These are phyloP conservation scores for Rhizophagus prolifer DNA, from an alignment of 192 early-diverging fungal genomes.

Conservation along the genomic window DNA sequence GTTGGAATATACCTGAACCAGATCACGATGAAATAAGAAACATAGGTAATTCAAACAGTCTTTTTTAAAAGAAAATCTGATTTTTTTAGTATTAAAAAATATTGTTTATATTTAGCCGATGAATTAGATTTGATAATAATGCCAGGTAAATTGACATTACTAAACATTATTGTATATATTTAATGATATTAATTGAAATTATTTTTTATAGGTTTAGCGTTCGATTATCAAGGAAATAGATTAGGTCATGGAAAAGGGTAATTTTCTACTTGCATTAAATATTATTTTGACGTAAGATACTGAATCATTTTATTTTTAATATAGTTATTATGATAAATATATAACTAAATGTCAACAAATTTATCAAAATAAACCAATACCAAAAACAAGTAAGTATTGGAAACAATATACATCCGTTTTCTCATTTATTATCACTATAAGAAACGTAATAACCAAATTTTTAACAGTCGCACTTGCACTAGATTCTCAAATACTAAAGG, in stretches of 20 bases:
- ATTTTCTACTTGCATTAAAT: neutral
- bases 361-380: neutral
- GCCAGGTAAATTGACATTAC: conserved; percentile 31
- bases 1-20: conserved; percentile 72
- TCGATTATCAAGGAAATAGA: conserved; percentile 21
- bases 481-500: conserved; percentile 22
- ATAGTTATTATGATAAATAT: conserved; percentile 28
- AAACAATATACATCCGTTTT: neutral
- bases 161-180: too few relatives aligned
- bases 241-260: conserved; percentile 31
- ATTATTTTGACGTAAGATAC: neutral
- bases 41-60: conserved; percentile 44
- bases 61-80: too few relatives aligned
- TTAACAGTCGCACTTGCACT: conserved; percentile 21
- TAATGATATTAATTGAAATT: neutral
- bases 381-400: conserved; percentile 20
- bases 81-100: neutral
- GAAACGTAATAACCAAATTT: neutral
- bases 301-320: neutral
- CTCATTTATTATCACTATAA: neutral
- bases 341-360: conserved; percentile 12
- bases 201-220: conserved; percentile 13
- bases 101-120: conserved; percentile 1
- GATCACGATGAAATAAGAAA: conserved; percentile 45
- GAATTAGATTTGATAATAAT: conserved; percentile 30